Evolutionary conservation across 2,329 filamentous ascomycete species (phyloP).

Genomic region (Diaporthe vexans): DNA sequence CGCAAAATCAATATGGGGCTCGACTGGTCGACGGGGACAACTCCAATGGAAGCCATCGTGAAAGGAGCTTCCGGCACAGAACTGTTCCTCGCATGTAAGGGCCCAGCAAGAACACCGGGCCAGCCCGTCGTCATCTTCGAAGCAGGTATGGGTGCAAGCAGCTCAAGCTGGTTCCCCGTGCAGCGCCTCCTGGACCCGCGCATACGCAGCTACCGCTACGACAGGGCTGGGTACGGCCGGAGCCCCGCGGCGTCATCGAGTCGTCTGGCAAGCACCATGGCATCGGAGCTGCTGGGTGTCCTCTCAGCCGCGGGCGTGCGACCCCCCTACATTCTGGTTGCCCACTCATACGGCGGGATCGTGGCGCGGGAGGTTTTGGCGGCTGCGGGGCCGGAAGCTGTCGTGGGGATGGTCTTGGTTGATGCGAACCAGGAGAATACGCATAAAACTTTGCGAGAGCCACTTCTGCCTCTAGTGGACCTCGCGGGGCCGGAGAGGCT

Average conservation of each 20-base stretch:
- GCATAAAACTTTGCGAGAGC: not conserved
- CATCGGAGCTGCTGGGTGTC: conserved; percentile 14
- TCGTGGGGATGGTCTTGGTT: conserved; percentile 9
- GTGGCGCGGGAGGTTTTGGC: not conserved
- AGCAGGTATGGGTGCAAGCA: conserved; percentile 29
- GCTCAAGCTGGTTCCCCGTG: conserved; percentile 27
- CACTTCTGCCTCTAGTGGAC: not conserved
- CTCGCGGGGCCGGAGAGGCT: not conserved
- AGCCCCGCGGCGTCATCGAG: not conserved
- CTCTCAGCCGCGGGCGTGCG: not conserved
- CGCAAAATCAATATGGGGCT: not conserved
- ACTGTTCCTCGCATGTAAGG: not conserved
- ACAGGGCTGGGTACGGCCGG: conserved; percentile 36
- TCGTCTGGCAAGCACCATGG: conserved; percentile 14
- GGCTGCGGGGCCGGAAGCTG: not conserved
- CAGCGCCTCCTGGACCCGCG: conserved; percentile 29
- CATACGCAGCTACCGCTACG: conserved; percentile 38
- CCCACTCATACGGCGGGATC: conserved; percentile 2
- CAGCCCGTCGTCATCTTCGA: conserved; percentile 37
- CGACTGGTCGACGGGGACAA: not conserved
- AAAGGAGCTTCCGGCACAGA: not conserved
- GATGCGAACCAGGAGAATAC: conserved; percentile 27
- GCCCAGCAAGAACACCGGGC: not conserved
- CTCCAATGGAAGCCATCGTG: not conserved
- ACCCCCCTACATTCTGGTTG: conserved; percentile 3